Evolutionary conservation across 345 rosid species (phyloP).

Genomic region (Moricandia moricandioides): DNA sequence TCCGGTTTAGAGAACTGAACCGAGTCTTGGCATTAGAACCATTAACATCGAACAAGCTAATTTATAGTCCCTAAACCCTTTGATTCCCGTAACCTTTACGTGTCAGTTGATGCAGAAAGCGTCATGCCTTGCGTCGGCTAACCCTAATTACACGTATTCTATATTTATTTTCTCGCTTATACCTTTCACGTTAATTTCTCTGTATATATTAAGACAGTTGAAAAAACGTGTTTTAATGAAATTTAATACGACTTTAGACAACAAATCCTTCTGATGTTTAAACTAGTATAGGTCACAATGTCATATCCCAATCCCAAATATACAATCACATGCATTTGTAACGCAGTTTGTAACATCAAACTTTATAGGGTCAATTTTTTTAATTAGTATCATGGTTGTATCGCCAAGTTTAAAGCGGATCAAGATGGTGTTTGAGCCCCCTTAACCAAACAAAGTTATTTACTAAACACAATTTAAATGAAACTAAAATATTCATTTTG

Average conservation of each 20-base stretch:
- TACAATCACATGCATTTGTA: neutral
- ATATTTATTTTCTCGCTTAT: neutral
- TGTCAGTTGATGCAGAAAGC: slow-evolving; percentile 9
- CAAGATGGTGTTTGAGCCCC: neutral
- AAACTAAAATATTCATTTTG: neutral
- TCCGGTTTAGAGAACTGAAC: slow-evolving; percentile 30
- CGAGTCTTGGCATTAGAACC: slow-evolving; percentile 27
- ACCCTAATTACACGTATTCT: neutral
- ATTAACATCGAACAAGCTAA: slow-evolving; percentile 3
- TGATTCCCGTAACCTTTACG: neutral
- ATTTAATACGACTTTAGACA: neutral
- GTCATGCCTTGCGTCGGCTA: slow-evolving; percentile 33
- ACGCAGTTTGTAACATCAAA: neutral
- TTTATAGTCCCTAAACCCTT: slow-evolving; percentile 11
- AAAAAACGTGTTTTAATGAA: neutral
- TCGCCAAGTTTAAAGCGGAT: neutral
- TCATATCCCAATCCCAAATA: neutral
- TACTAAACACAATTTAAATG: neutral
- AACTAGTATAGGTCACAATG: neutral
- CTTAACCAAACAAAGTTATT: neutral
- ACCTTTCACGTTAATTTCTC: neutral
- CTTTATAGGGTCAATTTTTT: neutral
- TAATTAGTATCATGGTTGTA: neutral
- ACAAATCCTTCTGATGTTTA: neutral
- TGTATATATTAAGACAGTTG: neutral